Evolutionary conservation across 2,329 filamentous ascomycete species (phyloP), one percentile per base, ranked within the genome.

Genomic region (Cladophialophora yegresii): DNA sequence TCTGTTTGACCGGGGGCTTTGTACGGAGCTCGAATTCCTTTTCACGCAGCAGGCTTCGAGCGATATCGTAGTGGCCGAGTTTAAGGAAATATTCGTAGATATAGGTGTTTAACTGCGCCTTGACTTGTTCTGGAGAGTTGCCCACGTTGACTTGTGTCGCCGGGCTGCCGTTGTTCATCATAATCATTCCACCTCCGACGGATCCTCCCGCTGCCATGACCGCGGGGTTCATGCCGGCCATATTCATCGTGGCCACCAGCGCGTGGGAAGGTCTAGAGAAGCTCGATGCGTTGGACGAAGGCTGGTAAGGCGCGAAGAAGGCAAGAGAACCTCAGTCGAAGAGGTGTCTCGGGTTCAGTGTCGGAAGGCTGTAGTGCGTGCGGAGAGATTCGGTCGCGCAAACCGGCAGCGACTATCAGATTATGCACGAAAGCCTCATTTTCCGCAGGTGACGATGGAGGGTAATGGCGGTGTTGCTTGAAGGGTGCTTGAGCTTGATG

Each of bases 41-140:
- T 69, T 89, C 85, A 51, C 84, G 82, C 62, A 91, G 79, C 65
- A 96, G 82, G 55, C 88, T 84, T 71, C 91, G 87, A 70, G 95
- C 95, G 75, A 90, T 89, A 70, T 95, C 90, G 74, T 85, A 89
- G 84, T 96, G 91, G 71, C 87, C 85, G 76, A 92, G 90, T 73
- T 90, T 91, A 70, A 97, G 82, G 70, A 98, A 93, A 75, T 88
- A 88, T 76, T 88, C 85, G 77, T 88, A 89, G 70, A 89, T 88
- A 77, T 86, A 87, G 57, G 85, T 87, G 76, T 88, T 87, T 65
- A 88, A 79, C 60, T 76, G 77, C 68, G 72, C 75, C 70, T 77
- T 76, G 72, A 77, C 74, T 51, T 61, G 60, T 56, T 69, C 72
- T 60, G 54, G 62, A 32, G 54, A 67, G 73, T 45, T 68, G 49